Conservation (phyloP, 2,329 filamentous ascomycete genomes). For the Albifimbria verrucaria region DNA sequence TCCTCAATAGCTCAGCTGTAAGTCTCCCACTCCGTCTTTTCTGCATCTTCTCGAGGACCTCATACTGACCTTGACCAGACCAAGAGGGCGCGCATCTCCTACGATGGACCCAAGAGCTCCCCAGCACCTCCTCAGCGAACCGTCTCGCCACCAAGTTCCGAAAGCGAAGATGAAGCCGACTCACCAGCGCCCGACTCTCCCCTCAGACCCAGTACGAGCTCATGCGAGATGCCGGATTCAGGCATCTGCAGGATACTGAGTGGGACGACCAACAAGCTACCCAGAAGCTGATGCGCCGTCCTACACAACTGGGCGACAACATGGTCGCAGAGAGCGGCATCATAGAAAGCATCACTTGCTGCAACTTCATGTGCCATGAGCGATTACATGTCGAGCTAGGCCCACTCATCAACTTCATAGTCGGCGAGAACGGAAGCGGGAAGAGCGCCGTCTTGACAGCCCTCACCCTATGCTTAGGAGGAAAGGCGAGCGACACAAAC, state of each 20-base stretch:
- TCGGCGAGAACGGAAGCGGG: conserved; percentile 94
- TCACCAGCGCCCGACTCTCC: conserved; percentile 28
- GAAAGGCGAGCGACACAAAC: conserved; percentile 89
- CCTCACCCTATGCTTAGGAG: conserved; percentile 89
- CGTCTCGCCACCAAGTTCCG: conserved; percentile 17
- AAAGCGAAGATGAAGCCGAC: conserved; percentile 29
- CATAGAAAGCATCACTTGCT: conserved; percentile 80
- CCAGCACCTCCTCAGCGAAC: conserved; percentile 11
- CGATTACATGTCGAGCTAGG: conserved; percentile 81
- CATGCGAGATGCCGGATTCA: conserved; percentile 57
- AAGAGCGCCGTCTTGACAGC: conserved; percentile 96
- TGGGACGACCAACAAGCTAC: conserved; percentile 62
- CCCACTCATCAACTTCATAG: conserved; percentile 95
- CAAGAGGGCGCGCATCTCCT: conserved; percentile 31
- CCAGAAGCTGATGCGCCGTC: conserved; percentile 55
- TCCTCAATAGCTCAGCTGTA: conserved; percentile 36
- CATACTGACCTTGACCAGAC: conserved; percentile 18
- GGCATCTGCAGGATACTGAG: conserved; percentile 53
- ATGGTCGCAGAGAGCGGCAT: conserved; percentile 78
- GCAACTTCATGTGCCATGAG: conserved; percentile 95
- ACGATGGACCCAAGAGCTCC: conserved; percentile 15
- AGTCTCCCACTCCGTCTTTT: too few species aligned
- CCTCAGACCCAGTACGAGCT: conserved; percentile 60
- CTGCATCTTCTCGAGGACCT: too few species aligned
- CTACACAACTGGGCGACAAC: conserved; percentile 59